Base-by-base conservation (phyloP, 2,329 filamentous ascomycete species). In the Emydomyces testavorans region DNA sequence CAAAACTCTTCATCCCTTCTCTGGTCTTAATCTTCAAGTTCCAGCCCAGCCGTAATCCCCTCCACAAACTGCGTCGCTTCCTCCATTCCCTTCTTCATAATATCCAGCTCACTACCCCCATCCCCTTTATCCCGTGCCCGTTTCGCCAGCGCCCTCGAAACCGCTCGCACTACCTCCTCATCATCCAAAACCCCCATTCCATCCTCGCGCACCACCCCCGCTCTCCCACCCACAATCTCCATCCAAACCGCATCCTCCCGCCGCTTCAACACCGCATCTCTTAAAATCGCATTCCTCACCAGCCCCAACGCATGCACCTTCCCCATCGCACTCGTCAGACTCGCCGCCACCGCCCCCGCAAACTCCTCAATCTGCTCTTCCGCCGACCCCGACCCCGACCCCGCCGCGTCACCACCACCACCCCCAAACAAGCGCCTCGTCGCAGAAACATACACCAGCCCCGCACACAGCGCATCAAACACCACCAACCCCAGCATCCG, bases 351-450 rank as follows among this genome's bases (percentile, higher is more conserved):
- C 6, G 32, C 24, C 23, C 36, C 31, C 5, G 45, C 74, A 1
- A 72, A 69, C 1, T 64, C 58, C 10, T 58, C 56, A 6, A 70
- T 58, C 1, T 67, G 62, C 50, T 69, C 64, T 55, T 86, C 81
- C 35, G 93, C 66, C 51, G 85, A 78, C 61, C 85, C 80, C 0
- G 79, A 76, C 0, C 80, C 64, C n/a, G n/a, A n/a, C n/a, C n/a
- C n/a, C n/a, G n/a, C n/a, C n/a, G n/a, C n/a, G n/a, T n/a, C n/a
- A n/a, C n/a, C 0, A 74, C 70, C 0, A 77, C 74, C 11, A 80
- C 77, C 39, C 72, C 69, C 18, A 79, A 93, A 85, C 50, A 84
- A 82, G 16, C 88, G 80, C 59, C 89, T 83, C 3, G 92, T 95
- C 13, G 79, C 78, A 2, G 83, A 81, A 3, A 92, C 71, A 67